phyloP scores from a whole-genome alignment of 345 rosid genomes.

The Linum tenue region DNA sequence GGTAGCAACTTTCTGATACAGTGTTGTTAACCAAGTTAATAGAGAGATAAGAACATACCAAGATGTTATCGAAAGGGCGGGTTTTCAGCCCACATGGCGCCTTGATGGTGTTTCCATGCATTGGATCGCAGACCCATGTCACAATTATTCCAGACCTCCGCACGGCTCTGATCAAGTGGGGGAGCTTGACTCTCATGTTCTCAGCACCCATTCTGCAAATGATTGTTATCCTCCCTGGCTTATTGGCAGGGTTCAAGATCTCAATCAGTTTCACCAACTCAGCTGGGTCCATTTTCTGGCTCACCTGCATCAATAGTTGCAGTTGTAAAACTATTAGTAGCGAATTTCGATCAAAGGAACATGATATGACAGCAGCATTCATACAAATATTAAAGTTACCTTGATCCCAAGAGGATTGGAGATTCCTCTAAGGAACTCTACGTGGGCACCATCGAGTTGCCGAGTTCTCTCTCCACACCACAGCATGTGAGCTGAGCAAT shows the following conservation, averaged over 20 bases:
- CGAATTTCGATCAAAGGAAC: background rate
- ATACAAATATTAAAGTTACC: background rate
- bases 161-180: slow-evolving; percentile 7
- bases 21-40: background rate
- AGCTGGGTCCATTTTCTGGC: slow-evolving; percentile 6
- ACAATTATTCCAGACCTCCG: slow-evolving; percentile 3
- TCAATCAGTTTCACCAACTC: slow-evolving; percentile 6
- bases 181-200: slow-evolving; percentile 8
- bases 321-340: background rate
- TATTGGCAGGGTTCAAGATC: slow-evolving; percentile 1
- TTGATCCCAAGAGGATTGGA: slow-evolving; percentile 8
- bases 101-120: slow-evolving; percentile 7
- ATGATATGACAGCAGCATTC: background rate
- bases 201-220: slow-evolving; percentile 8
- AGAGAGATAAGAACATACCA: background rate
- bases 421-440: slow-evolving; percentile 6
- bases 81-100: slow-evolving; percentile 8
- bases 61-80: background rate
- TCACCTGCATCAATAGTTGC: background rate
- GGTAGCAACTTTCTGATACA: background rate
- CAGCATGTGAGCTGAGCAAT: slow-evolving; percentile 7
- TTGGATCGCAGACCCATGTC: slow-evolving; percentile 6
- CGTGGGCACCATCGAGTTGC: slow-evolving; percentile 2
- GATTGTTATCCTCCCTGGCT: slow-evolving; percentile 7
- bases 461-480: slow-evolving; percentile 7